Base-by-base conservation (phyloP, 306 rosid genomes). In the Lathyrus tuberosus region DNA sequence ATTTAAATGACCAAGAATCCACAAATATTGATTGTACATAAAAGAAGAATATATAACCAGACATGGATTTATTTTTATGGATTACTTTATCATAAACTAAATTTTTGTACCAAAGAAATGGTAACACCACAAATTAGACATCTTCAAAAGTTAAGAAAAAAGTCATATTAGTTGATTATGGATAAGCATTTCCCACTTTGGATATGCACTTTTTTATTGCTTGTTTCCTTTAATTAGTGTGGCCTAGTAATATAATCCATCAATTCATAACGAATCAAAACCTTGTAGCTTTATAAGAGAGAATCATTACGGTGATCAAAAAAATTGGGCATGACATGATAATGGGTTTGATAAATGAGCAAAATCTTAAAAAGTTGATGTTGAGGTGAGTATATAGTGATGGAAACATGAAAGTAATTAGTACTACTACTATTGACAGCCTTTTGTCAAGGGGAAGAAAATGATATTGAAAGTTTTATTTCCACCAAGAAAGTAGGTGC, bases 401-500 rank as follows among this genome's bases (percentile, higher is more conserved):
- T 80, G 81, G 85, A 87, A 84, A 84, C 75, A 81, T 80, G 85
- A 78, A 73, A 79, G 62, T 57, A 57, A 26, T 81, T 74, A 71
- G 84, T 76, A 65, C 69, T 74, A 71, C 82, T 76, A 65, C 69
- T 78, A 81, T 69, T 82, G 81, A 74, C 70, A 84, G 85, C 92
- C 80, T 82, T 83, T 74, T 83, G 83, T 84, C 82, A 51, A 75
- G 76, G 81, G 64, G 11, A 71, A 76, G 10, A 12, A 72, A 69
- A 63, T 60, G 79, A 48, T 74, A 74, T 71, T 71, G 60, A 67
- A 82, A 74, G 86, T 70, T 83, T 85, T 83, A 85, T 79, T 76
- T 70, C 88, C 87, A 84, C 96, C 87, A 86, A 82, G 85, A 92
- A 58, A 89, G 89, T 80, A 70, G 89, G 79, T 77, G 87, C 69